These are phyloP conservation scores for Tolypocladium paradoxum DNA, from an alignment of 2,329 filamentous ascomycete species.

Conservation along the genomic window DNA sequence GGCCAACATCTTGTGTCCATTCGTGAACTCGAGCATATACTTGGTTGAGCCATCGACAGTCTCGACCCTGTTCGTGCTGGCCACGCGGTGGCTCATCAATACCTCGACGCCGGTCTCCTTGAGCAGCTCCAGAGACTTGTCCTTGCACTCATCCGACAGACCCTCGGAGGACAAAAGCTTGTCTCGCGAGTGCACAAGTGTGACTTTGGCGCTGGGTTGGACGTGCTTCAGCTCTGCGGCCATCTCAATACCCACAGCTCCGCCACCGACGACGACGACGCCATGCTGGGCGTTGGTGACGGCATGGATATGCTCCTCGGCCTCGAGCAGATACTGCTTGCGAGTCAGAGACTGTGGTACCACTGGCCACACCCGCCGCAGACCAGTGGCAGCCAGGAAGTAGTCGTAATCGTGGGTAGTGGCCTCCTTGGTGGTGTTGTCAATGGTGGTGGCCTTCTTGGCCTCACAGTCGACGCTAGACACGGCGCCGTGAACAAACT, in stretches of 20 bases:
- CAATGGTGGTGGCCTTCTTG: constrained; percentile 48
- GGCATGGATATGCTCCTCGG: constrained; percentile 45
- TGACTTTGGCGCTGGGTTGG: constrained; percentile 55
- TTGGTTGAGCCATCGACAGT: constrained; percentile 27
- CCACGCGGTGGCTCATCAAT: constrained; percentile 49
- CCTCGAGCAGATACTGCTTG: constrained; percentile 53
- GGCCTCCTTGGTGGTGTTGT: constrained; percentile 31
- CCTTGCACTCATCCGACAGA: constrained; percentile 59
- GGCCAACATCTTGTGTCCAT: constrained; percentile 47
- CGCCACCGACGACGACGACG: constrained; percentile 64
- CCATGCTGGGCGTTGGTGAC: constrained; percentile 42
- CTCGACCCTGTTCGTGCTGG: constrained; percentile 33
- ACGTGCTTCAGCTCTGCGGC: constrained; percentile 64
- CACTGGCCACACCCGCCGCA: constrained; percentile 60
- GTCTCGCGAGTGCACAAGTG: constrained; percentile 61
- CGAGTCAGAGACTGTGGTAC: constrained; percentile 56
- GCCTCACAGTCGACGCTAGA: constrained; percentile 44
- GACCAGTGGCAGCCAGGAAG: constrained; percentile 60
- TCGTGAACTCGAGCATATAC: constrained; percentile 45
- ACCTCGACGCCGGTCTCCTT: constrained; percentile 54
- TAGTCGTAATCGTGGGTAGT: constrained; percentile 56
- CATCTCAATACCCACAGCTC: constrained; percentile 75
- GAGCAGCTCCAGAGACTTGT: constrained; percentile 46
- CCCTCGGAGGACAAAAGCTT: constrained; percentile 64
- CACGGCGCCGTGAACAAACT: constrained; percentile 55